These are phyloP conservation scores for Cucurbita maxima DNA, from an alignment of 306 rosid genomes.

Conservation along the genomic window DNA sequence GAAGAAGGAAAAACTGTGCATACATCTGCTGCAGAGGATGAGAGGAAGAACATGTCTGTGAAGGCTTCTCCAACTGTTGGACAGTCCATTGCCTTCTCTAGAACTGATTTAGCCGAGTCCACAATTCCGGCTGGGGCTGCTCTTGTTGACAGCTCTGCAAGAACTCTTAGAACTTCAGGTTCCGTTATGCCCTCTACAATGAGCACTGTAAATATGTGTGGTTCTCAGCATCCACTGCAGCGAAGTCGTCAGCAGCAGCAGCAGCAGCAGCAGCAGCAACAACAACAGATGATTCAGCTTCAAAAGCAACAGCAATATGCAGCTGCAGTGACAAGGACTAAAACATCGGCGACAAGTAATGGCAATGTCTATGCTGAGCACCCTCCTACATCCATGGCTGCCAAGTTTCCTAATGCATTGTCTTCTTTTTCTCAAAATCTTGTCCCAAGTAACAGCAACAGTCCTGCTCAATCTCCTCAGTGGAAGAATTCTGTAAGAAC, in stretches of 20 bases:
- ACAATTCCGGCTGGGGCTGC: slow-evolving; percentile 33
- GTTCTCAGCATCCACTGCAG: slow-evolving; percentile 56
- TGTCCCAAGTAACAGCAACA: slow-evolving; percentile 44
- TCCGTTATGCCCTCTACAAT: slow-evolving; percentile 38
- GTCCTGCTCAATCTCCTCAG: slow-evolving; percentile 67
- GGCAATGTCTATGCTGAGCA: slow-evolving; percentile 59
- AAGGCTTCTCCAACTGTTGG: slow-evolving; percentile 42
- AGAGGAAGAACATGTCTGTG: slow-evolving; percentile 39
- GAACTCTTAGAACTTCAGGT: slow-evolving; percentile 35
- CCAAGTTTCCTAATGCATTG: slow-evolving; percentile 57
- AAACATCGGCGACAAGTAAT: slow-evolving; percentile 50
- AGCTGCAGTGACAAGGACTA: slow-evolving; percentile 34
- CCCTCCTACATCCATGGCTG: slow-evolving; percentile 47
- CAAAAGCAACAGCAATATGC: slow-evolving; percentile 52
- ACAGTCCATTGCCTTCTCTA: slow-evolving; percentile 73
- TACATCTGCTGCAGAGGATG: slow-evolving; percentile 56
- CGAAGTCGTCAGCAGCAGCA: slow-evolving; percentile 17
- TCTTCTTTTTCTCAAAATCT: slow-evolving; percentile 62
- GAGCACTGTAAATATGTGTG: slow-evolving; percentile 21
- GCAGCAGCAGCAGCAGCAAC: slow-evolving; percentile 33
- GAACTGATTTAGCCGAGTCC: slow-evolving; percentile 51
- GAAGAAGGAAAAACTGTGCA: slow-evolving; percentile 51
- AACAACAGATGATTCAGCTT: slow-evolving; percentile 42
- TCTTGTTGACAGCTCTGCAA: slow-evolving; percentile 64
- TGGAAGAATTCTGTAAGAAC: slow-evolving; percentile 69